Evolutionary conservation across 202 grass and related monocot species (phyloP).

Genomic region (Eragrostis tef): DNA sequence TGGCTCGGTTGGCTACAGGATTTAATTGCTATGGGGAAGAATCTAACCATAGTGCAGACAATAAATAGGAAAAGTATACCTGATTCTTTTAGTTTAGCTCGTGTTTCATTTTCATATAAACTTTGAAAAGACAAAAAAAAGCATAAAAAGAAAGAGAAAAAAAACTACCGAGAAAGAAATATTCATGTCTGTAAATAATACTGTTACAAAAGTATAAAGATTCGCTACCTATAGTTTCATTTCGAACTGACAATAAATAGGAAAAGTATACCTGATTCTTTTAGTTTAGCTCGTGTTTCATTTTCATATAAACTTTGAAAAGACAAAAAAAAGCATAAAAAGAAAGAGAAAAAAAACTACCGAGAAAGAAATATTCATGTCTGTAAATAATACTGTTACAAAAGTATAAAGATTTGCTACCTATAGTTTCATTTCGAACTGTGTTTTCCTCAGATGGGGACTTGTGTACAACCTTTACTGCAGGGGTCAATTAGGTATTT

Average conservation of each 20-base stretch:
- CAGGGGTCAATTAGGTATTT: too few species aligned
- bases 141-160: background rate
- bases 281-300: conserved; percentile 42
- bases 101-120: background rate
- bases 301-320: background rate
- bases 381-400: conserved; percentile 57
- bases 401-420: conserved; percentile 38
- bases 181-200: conserved; percentile 53
- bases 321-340: background rate
- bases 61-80: conserved; percentile 56
- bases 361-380: background rate
- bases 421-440: background rate
- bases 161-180: background rate
- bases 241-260: conserved; percentile 52
- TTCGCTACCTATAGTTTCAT: conserved; percentile 8
- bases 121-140: background rate
- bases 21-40: conserved; percentile 61
- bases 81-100: conserved; percentile 58
- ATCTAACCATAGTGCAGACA: conserved; percentile 51
- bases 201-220: conserved; percentile 33
- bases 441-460: background rate
- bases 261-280: conserved; percentile 50
- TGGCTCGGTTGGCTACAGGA: conserved; percentile 24
- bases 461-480: background rate
- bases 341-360: background rate